phyloP scores from a whole-genome alignment of 2,329 filamentous ascomycete genomes.

The Ceratocystis variospora region DNA sequence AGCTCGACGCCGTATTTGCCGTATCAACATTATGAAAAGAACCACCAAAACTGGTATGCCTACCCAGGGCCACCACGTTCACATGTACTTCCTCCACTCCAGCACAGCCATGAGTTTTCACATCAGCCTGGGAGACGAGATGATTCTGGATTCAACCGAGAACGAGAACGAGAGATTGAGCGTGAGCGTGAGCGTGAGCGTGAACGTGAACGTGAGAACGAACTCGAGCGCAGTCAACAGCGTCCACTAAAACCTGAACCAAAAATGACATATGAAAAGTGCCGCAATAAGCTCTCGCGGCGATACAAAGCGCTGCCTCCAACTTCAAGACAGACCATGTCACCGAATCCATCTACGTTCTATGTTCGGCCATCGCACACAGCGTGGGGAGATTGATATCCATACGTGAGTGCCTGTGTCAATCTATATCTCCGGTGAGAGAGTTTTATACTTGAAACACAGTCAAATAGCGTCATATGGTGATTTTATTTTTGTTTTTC shows the following conservation, averaged over 20 bases:
- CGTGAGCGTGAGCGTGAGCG: not conserved
- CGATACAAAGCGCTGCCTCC: not conserved
- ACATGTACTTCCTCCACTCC: not conserved
- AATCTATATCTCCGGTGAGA: rapidly evolving
- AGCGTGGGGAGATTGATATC: too few relatives aligned
- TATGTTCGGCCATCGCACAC: not conserved
- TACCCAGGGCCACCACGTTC: not conserved
- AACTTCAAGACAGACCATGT: not conserved
- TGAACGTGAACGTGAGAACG: not conserved
- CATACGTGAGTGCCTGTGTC: too few relatives aligned
- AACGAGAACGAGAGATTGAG: too few relatives aligned
- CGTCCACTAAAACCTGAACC: not conserved
- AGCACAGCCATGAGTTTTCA: not conserved
- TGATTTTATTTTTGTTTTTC: too few relatives aligned
- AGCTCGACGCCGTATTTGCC: not conserved
- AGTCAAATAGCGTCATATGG: too few relatives aligned
- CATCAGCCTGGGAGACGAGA: not conserved
- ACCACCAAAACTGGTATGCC: too few relatives aligned
- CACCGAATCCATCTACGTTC: not conserved
- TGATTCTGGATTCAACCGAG: not conserved
- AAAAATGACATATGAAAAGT: not conserved
- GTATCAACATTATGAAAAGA: not conserved
- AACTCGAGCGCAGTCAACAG: not conserved
- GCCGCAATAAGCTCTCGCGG: not conserved
- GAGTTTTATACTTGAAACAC: too few relatives aligned